Evolutionary conservation across 2,329 filamentous ascomycete genomes (phyloP), one percentile per base, ranked within the genome.

Genomic region (Emmonsiellopsis sp.): DNA sequence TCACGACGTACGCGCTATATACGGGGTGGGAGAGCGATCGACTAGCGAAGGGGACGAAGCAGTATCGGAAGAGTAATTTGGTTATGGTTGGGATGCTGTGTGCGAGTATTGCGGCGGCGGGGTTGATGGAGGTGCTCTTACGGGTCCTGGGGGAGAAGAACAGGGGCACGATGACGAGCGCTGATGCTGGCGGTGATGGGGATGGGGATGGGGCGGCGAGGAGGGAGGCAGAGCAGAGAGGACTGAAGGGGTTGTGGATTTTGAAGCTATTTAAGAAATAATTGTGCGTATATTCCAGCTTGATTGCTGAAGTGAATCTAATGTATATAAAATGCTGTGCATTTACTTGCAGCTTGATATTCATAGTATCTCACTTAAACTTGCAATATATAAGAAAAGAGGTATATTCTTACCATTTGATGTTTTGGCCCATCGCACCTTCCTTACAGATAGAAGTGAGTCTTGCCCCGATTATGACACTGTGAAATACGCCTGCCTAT

Each of bases 1-100:
- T 87, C 52, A 95, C 88, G 2, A 95, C 90, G 0, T 95, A 95
- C 65, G 90, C 90, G 10, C 73, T 95, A 47, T 95, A 95, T 69
- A 85, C 85, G 0, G 90, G 90, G 33, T 95, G 90, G 90, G 81
- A 85, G 2, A 84, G 79, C 43, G 90, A 95, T 67, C 81, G 82
- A 7, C 74, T 71, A n/a, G 73, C 78, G 1, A 58, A 62, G 1
- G 87, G 87, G 0, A 80, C 80, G 8, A 76, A 80, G 62, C 85
- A 85, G 71, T 94, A 86, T 71, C 84, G 87, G 57, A 85, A 84
- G 67, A 94, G 88, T 71, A 95, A 94, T 69, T 74, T 91, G 60
- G 82, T 85, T 61, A 94, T 95, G 89, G 83, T 95, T 55, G 90
- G 85, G 2, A 95, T 95, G 53, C 71, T 95, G 17, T 82, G 81